phyloP scores from a whole-genome alignment of 176 grass and related monocot species.

The Oryza officinalis region DNA sequence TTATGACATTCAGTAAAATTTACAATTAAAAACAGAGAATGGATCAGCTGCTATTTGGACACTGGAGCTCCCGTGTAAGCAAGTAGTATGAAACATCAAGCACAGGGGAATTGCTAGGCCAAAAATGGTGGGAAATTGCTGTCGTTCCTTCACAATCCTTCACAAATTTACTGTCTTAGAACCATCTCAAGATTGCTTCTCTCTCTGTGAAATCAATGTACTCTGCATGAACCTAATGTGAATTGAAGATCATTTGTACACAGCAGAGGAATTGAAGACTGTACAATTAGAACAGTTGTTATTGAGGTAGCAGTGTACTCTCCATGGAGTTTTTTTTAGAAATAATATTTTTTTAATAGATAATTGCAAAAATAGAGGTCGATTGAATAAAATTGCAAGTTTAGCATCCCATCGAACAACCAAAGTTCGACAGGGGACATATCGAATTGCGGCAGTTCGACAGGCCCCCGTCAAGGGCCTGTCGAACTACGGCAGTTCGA shows the following conservation, averaged over 20 bases:
- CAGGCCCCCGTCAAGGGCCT: too few relatives aligned
- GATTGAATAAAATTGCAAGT: too few relatives aligned
- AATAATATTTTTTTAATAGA: too few relatives aligned
- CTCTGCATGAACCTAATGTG: background rate
- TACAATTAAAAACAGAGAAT: background rate
- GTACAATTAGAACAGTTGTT: background rate
- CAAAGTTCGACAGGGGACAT: too few relatives aligned
- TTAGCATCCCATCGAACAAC: too few relatives aligned
- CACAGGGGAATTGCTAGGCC: background rate
- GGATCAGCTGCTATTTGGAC: background rate
- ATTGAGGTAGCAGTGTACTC: background rate
- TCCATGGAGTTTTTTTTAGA: too few relatives aligned
- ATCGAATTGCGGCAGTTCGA: too few relatives aligned
- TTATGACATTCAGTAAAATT: too few relatives aligned
- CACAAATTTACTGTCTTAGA: background rate
- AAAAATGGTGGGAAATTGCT: background rate
- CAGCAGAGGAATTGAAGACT: background rate
- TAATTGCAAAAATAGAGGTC: too few relatives aligned
- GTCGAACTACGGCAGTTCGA: too few relatives aligned
- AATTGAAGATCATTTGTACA: background rate
- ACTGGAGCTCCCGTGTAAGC: too few relatives aligned
- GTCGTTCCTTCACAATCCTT: background rate
- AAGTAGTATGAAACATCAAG: too few relatives aligned
- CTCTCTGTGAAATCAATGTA: background rate
- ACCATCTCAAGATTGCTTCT: background rate